These are phyloP conservation scores for Plasmodium gonderi DNA, from an alignment of 169 alveolate genomes.

Conservation along the genomic window DNA sequence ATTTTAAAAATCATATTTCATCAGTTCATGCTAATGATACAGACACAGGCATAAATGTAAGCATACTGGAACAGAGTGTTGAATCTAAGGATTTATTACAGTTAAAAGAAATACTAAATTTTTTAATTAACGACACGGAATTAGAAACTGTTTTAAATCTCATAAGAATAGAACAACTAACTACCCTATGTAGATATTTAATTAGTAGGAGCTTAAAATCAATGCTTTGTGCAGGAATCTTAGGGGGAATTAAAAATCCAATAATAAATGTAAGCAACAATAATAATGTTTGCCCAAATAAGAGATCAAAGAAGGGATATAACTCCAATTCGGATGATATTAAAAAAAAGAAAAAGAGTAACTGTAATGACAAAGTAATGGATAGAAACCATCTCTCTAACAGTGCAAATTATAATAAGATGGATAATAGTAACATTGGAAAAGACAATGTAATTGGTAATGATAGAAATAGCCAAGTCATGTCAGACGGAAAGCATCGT, in stretches of 20 bases:
- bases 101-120: constrained; percentile 69
- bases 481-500: not conserved
- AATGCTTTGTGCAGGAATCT: constrained; percentile 80
- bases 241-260: constrained; percentile 74
- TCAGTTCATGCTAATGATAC: constrained; percentile 1
- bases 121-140: constrained; percentile 73
- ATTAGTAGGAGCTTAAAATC: constrained; percentile 79
- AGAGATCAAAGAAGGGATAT: constrained; percentile 36
- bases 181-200: constrained; percentile 75
- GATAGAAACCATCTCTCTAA: not conserved
- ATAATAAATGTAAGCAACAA: constrained; percentile 31
- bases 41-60: not conserved
- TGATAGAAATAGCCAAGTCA: not conserved
- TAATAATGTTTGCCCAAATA: constrained; percentile 11
- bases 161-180: constrained; percentile 79
- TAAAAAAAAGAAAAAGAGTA: constrained; percentile 43
- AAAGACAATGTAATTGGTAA: not conserved
- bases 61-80: constrained; percentile 47
- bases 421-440: not conserved
- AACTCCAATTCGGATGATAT: constrained; percentile 63
- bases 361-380: constrained; percentile 15
- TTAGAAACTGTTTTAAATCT: constrained; percentile 72
- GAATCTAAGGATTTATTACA: constrained; percentile 37
- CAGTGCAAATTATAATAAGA: not conserved
- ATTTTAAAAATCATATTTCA: constrained; percentile 3